Evolutionary conservation across 2,329 filamentous ascomycete species (phyloP), one percentile per base, ranked within the genome.

Genomic region (Nannizziopsis arthrosporioides): DNA sequence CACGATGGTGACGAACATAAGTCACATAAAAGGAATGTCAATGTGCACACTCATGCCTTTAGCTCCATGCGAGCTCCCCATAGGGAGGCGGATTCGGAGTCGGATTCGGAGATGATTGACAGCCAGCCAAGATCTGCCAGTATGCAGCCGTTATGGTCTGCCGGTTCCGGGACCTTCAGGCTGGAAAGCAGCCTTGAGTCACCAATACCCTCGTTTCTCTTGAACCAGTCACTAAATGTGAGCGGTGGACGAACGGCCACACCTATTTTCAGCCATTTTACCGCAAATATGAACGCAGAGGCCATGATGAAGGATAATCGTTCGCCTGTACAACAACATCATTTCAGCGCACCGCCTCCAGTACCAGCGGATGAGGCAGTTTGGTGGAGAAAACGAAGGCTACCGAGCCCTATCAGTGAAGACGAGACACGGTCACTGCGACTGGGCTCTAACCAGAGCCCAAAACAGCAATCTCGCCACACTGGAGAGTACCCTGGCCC

Each of bases 351-450:
- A 34, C 18, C 42, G 2, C 31, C 37, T 5, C 19, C 42, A 10
- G 22, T 19, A 8, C 31, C 32, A 11, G 11, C 41, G 15, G 46
- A 42, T 39, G 42, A 48, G 18, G 37, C 49, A 10, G 36, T 35
- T 14, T 49, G 48, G 48, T 52, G 45, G 50, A 42, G 53, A 51
- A 50, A 54, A 30, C 56, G 60, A 38, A 60, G 62, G 30, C 57
- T 67, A 17, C 67, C 66, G 2, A 69, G 65, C 45, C 67, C 67
- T 2, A 62, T 68, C 47, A 68, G 63, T 17, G 47, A 49, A 15
- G 42, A 44, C 34, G 42, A 49, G n/a, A 44, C 37, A 8, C 38
- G 8, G n/a, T 12, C 18, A 22, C 36, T 36, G 19, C 5, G 9
- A 17, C 17, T 27, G 14, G 31, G 30, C 12, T 14, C 18, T 4